These are phyloP conservation scores for Cercospora zeina DNA, from an alignment of 2,329 filamentous ascomycete genomes.

Conservation along the genomic window DNA sequence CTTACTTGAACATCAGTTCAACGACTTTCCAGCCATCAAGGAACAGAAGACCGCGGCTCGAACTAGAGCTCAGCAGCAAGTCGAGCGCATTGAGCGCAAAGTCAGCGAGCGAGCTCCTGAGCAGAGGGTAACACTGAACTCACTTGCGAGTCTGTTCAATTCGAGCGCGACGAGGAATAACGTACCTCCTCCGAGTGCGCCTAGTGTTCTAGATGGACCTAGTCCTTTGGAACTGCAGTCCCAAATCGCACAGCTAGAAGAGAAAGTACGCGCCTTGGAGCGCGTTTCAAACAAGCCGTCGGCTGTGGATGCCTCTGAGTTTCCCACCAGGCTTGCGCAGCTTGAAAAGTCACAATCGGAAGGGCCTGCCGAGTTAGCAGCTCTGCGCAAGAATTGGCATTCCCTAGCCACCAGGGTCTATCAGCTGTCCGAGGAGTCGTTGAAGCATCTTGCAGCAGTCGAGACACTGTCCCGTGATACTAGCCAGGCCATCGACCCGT, in stretches of 20 bases:
- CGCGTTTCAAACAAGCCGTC: neutral
- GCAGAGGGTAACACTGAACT: neutral
- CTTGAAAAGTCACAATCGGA: neutral
- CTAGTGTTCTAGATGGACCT: neutral
- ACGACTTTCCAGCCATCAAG: constrained; percentile 19
- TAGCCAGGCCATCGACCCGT: neutral
- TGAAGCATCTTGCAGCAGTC: neutral
- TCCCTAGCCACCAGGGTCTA: neutral
- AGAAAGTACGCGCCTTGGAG: no score
- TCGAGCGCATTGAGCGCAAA: constrained; percentile 5
- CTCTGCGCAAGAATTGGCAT: neutral
- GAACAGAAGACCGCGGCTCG: constrained; percentile 18
- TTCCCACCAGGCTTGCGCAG: neutral
- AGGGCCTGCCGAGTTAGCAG: neutral
- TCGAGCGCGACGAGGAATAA: neutral
- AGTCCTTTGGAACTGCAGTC: no score
- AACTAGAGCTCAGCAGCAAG: constrained; percentile 1
- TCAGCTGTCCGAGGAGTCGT: neutral
- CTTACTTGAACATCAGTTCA: constrained; percentile 6
- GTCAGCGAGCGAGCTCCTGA: constrained; percentile 3
- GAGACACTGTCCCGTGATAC: neutral
- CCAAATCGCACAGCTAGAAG: no score
- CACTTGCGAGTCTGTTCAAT: constrained; percentile 8
- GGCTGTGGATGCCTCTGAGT: neutral
- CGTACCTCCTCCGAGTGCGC: neutral